Percentiles rank a stretch among this genome's conserved stretches.
These are phyloP conservation scores for Physcomitrium patens DNA, from an alignment of 225 moss, liverwort and hornwort species.

Conservation along the genomic window DNA sequence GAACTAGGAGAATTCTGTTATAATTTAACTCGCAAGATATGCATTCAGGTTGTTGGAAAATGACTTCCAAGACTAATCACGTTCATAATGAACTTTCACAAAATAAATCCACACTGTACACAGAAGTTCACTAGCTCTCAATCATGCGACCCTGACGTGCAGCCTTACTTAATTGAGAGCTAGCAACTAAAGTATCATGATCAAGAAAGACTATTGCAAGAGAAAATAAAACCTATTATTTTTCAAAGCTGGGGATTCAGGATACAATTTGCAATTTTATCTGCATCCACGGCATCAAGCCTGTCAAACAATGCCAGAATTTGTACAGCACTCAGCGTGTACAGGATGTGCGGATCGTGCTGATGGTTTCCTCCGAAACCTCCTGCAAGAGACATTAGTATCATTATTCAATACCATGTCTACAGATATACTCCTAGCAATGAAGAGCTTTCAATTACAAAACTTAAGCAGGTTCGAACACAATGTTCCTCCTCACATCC, in stretches of 20 bases:
- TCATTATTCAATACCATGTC: background rate
- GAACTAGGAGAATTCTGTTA: background rate
- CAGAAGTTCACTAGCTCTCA: too few relatives aligned
- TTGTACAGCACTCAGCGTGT: slow-evolving; percentile 79
- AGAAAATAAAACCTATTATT: background rate
- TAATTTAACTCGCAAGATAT: background rate
- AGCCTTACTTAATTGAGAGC: too few relatives aligned
- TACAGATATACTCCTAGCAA: background rate
- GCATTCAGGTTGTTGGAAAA: background rate
- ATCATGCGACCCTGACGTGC: too few relatives aligned
- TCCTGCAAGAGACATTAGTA: slow-evolving; percentile 44
- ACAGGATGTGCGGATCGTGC: slow-evolving; percentile 84
- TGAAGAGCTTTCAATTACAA: background rate
- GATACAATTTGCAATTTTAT: slow-evolving; percentile 76
- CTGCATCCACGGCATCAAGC: slow-evolving; percentile 66
- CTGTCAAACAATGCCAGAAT: slow-evolving; percentile 53
- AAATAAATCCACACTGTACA: background rate
- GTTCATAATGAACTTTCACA: background rate
- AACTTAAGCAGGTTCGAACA: background rate
- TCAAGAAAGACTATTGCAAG: background rate
- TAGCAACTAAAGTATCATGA: background rate
- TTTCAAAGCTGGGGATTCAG: slow-evolving; percentile 18
- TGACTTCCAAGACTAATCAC: background rate
- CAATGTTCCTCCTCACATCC: background rate
- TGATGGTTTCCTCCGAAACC: slow-evolving; percentile 85